These are phyloP conservation scores for Wickerhamomyces chaumierensis DNA, from an alignment of 805 yeast genomes.

Conservation along the genomic window DNA sequence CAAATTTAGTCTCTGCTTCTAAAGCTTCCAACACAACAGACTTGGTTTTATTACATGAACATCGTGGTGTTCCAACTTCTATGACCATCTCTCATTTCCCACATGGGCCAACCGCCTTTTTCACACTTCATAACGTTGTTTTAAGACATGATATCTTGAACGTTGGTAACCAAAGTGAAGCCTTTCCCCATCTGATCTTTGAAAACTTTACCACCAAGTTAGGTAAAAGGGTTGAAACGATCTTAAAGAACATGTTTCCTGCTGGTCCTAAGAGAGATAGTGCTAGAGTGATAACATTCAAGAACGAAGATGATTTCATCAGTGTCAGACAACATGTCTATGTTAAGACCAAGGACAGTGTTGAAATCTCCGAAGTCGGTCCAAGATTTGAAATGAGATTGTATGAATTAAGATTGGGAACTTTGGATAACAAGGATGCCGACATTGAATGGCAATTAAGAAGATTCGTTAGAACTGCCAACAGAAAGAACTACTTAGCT, in stretches of 20 bases:
- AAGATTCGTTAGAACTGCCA: conserved; percentile 90
- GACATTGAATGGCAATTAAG: conserved; percentile 96
- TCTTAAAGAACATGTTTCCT: conserved; percentile 84
- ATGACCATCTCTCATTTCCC: conserved; percentile 91
- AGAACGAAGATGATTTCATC: conserved; percentile 83
- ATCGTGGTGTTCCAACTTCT: conserved; percentile 96
- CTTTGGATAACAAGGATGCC: conserved; percentile 90
- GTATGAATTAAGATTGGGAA: conserved; percentile 80
- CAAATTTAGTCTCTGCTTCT: conserved; percentile 77
- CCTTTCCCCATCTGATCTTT: conserved; percentile 87
- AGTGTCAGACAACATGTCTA: conserved; percentile 93
- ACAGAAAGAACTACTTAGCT: conserved; percentile 75
- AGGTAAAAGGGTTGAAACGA: conserved; percentile 72
- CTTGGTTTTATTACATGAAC: conserved; percentile 81
- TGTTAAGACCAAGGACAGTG: conserved; percentile 78
- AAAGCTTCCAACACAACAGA: conserved; percentile 75
- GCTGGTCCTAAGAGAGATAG: conserved; percentile 92
- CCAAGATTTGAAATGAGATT: conserved; percentile 98
- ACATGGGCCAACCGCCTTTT: conserved; percentile 93
- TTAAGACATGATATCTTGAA: conserved; percentile 84
- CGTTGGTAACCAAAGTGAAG: conserved; percentile 82
- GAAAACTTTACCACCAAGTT: conserved; percentile 76
- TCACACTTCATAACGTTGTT: conserved; percentile 89
- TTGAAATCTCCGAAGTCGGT: conserved; percentile 91
- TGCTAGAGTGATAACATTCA: conserved; percentile 86